These are phyloP conservation scores for Nymphaea colorata DNA, from an alignment of 164 flowering plant species.

Conservation along the genomic window DNA sequence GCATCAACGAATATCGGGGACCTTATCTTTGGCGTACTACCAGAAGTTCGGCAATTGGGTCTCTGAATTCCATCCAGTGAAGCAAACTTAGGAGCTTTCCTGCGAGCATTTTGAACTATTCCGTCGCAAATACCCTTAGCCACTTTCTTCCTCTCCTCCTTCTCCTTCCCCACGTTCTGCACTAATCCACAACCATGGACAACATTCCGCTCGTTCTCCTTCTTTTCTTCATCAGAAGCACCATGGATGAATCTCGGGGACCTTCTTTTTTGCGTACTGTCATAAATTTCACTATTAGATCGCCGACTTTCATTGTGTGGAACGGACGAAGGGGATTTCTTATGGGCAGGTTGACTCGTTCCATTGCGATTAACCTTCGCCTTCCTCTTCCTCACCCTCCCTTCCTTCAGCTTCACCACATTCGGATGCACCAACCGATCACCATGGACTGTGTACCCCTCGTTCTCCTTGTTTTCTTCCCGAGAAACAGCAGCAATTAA, in stretches of 20 bases:
- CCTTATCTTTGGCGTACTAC: too few species aligned
- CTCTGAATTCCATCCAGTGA: too few species aligned
- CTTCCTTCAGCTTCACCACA: neutral
- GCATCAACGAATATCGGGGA: too few species aligned
- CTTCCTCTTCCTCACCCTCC: neutral
- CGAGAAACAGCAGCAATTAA: neutral
- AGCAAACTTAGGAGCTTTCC: too few species aligned
- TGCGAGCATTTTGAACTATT: too few species aligned
- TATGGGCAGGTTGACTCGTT: neutral
- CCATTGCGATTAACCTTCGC: neutral
- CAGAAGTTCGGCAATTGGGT: too few species aligned
- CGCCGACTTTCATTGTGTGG: too few species aligned
- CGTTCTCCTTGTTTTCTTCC: neutral
- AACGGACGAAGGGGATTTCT: too few species aligned
- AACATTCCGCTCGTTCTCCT: neutral
- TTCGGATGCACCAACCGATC: neutral
- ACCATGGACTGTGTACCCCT: neutral
- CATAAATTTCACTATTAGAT: too few species aligned
- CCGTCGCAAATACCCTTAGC: too few species aligned
- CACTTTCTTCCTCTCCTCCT: too few species aligned
- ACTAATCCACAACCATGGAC: neutral
- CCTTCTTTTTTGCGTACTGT: neutral
- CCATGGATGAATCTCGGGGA: neutral
- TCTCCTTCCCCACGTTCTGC: too few species aligned
- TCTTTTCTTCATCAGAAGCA: neutral